phyloP scores from a whole-genome alignment of 192 early-diverging fungal species.

The Coemansia reversa region DNA sequence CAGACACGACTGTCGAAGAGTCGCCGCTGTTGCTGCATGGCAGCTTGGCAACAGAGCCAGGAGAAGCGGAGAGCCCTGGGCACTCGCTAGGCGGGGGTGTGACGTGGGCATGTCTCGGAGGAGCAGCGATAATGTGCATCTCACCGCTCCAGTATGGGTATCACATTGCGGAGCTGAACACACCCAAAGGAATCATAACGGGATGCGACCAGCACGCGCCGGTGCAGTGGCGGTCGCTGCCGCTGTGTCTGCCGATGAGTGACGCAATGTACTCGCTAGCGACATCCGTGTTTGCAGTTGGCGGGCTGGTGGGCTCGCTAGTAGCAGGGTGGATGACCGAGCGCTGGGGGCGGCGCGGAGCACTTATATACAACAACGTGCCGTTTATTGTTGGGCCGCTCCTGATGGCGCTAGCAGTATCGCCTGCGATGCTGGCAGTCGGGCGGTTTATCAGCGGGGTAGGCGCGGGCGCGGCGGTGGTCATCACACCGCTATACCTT shows the following conservation, averaged over 20 bases:
- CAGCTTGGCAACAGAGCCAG: neutral
- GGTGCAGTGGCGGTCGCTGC: slow-evolving; percentile 39
- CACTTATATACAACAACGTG: slow-evolving; percentile 66
- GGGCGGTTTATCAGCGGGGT: slow-evolving; percentile 80
- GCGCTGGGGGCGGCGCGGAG: slow-evolving; percentile 66
- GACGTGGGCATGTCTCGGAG: slow-evolving; percentile 38
- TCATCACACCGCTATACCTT: slow-evolving; percentile 80
- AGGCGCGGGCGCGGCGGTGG: slow-evolving; percentile 70
- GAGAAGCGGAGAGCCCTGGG: neutral
- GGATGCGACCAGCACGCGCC: slow-evolving; percentile 24
- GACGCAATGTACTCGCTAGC: slow-evolving; percentile 57
- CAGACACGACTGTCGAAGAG: slow-evolving; percentile 26
- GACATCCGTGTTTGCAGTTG: slow-evolving; percentile 45
- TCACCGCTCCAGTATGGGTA: slow-evolving; percentile 55
- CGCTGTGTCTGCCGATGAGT: slow-evolving; percentile 70
- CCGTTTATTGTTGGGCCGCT: slow-evolving; percentile 62
- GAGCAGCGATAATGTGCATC: slow-evolving; percentile 34
- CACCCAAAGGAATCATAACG: slow-evolving; percentile 45
- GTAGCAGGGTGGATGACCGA: slow-evolving; percentile 65
- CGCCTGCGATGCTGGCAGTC: slow-evolving; percentile 49
- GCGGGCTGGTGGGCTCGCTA: slow-evolving; percentile 67
- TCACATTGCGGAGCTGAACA: slow-evolving; percentile 56
- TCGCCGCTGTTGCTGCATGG: slow-evolving; percentile 36
- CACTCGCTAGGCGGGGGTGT: slow-evolving; percentile 34
- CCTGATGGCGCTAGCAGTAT: slow-evolving; percentile 63